phyloP scores from a whole-genome alignment of 2,329 filamentous ascomycete species.

The Lachnellula arida region DNA sequence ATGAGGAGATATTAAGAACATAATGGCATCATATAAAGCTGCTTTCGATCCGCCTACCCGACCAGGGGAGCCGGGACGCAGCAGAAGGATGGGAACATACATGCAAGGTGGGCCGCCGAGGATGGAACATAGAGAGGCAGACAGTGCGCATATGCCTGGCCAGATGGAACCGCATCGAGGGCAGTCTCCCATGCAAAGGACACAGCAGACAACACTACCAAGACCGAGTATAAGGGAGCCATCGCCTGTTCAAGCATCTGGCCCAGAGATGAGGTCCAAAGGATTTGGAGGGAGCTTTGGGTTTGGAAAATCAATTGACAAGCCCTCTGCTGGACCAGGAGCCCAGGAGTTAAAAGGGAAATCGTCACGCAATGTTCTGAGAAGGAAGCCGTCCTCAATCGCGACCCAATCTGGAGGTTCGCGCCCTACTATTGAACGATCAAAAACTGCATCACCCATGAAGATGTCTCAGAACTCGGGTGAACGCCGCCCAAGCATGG shows the following conservation, averaged over 20 bases:
- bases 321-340: conserved; percentile 4
- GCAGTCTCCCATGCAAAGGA: conserved; percentile 8
- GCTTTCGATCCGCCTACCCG: conserved; percentile 39
- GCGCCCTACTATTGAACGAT: conserved; percentile 22
- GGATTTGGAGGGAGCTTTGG: conserved; percentile 19
- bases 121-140: conserved; percentile 34
- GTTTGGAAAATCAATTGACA: conserved; percentile 18
- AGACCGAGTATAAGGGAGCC: conserved; percentile 21
- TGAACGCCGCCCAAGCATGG: conserved; percentile 21
- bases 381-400: conserved; percentile 47
- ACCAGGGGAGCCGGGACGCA: conserved; percentile 35
- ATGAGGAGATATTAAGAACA: conserved; percentile 26
- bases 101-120: conserved; percentile 15
- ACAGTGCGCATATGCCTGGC: conserved; percentile 36
- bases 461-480: conserved; percentile 12
- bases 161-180: conserved; percentile 19
- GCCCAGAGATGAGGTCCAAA: conserved; percentile 16
- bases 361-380: conserved; percentile 40
- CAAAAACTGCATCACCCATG: conserved; percentile 18
- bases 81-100: conserved; percentile 26
- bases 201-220: conserved; percentile 20
- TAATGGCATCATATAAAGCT: conserved; percentile 41
- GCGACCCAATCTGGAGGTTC: conserved; percentile 33
- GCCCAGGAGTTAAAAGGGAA: conserved; percentile 24
- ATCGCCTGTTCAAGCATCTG: conserved; percentile 15